Percentiles rank a stretch among this genome's conserved stretches.
These are phyloP conservation scores for Solanum virginianum DNA, from an alignment of 257 asterid species.

Conservation along the genomic window DNA sequence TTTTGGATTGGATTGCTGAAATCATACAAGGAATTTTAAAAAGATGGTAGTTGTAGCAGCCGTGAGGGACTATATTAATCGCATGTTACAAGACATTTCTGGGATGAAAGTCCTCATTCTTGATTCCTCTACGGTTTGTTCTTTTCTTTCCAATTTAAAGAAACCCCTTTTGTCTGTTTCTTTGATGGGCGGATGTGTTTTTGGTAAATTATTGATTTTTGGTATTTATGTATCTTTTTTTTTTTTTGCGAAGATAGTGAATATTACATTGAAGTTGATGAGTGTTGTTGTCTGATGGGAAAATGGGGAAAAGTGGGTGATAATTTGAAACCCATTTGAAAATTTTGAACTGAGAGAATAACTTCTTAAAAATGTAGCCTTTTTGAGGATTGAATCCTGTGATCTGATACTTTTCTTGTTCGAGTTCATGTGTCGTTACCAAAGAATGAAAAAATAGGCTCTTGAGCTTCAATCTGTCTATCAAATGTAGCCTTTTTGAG, in stretches of 20 bases:
- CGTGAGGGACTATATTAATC: conserved; percentile 76
- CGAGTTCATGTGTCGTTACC: not conserved
- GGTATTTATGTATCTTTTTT: not conserved
- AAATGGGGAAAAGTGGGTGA: not conserved
- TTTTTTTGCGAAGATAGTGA: not conserved
- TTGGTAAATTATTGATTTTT: not conserved
- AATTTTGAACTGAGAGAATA: not conserved
- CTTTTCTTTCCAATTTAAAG: not conserved
- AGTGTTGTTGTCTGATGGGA: not conserved
- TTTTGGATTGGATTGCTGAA: not conserved
- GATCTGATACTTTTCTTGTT: not conserved
- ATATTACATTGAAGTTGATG: not conserved
- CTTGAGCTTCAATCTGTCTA: not conserved
- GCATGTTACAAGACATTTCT: conserved; percentile 84
- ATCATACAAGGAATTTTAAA: not conserved
- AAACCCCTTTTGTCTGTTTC: not conserved
- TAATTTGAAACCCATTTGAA: not conserved
- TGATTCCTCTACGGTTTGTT: conserved; percentile 68
- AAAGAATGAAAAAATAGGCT: not conserved
- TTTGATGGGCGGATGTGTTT: not conserved
- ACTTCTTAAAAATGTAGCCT: not conserved
- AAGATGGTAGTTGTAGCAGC: conserved; percentile 60
- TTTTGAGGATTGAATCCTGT: not conserved
- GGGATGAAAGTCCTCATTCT: conserved; percentile 98
- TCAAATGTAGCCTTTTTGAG: not conserved